These are phyloP conservation scores for Aspergillus arachidicola DNA, from an alignment of 2,329 filamentous ascomycete species.

Conservation along the genomic window DNA sequence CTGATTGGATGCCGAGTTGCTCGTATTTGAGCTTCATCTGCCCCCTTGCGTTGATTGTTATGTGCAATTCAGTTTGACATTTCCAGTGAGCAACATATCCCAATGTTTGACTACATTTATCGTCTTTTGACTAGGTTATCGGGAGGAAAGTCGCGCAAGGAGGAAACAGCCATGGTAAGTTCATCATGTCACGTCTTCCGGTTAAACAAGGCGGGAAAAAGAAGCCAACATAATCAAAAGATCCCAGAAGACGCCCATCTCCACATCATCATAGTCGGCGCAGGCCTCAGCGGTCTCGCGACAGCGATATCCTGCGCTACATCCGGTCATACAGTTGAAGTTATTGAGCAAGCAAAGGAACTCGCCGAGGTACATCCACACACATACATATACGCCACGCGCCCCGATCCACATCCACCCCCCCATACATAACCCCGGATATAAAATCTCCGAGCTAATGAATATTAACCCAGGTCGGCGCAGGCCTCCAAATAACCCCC, in stretches of 20 bases:
- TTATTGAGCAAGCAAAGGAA: constrained; percentile 35
- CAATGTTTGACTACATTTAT: neutral
- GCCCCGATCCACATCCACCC: neutral
- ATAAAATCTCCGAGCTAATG: neutral
- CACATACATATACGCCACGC: no score
- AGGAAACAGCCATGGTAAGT: neutral
- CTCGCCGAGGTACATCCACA: constrained; percentile 29
- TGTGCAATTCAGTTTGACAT: neutral
- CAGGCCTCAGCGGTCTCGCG: constrained; percentile 35
- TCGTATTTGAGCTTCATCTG: constrained; percentile 3
- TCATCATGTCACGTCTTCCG: neutral
- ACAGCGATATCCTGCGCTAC: constrained; percentile 31
- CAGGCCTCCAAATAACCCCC: constrained; percentile 62
- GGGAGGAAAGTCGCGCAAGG: neutral
- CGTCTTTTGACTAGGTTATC: neutral
- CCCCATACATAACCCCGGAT: neutral
- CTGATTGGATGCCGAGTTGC: neutral
- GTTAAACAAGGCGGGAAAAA: neutral
- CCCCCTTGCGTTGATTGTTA: neutral
- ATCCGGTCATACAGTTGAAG: constrained; percentile 29
- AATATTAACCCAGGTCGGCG: constrained; percentile 51
- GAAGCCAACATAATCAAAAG: neutral
- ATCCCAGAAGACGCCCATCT: constrained; percentile 21
- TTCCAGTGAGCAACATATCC: neutral
- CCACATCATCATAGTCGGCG: constrained; percentile 32